Percentiles rank a stretch among this genome's conserved stretches.
Evolutionary conservation across 225 moss, liverwort and hornwort species (phyloP).

Genomic region (Asterella californica): DNA sequence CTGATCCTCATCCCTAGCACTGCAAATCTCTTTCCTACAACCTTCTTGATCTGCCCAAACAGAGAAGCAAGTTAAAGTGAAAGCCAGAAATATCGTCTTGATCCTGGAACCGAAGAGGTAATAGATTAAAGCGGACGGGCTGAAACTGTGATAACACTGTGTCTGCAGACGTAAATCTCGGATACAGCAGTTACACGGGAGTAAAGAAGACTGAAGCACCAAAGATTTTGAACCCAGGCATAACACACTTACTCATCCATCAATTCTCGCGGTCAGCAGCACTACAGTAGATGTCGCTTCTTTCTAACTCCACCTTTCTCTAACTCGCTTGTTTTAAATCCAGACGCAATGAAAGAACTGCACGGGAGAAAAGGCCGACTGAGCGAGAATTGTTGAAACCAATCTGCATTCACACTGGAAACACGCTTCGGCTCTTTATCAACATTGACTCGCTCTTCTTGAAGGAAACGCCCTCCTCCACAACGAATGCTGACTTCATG

Average conservation of each 20-base stretch:
- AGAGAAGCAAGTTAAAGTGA: not conserved
- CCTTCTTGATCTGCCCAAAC: not conserved
- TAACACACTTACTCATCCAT: too few relatives aligned
- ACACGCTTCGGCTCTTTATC: not conserved
- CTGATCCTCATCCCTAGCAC: not conserved
- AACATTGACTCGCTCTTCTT: not conserved
- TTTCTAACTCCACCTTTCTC: not conserved
- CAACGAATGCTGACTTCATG: too few relatives aligned
- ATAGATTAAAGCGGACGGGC: not conserved
- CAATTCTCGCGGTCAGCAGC: too few relatives aligned
- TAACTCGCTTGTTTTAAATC: not conserved
- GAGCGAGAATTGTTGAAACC: not conserved
- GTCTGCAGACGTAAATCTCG: not conserved
- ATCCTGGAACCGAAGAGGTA: not conserved
- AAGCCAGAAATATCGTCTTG: not conserved
- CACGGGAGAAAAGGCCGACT: not conserved
- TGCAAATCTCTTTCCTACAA: not conserved
- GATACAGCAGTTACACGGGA: not conserved
- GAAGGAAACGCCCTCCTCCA: too few relatives aligned
- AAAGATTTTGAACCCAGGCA: not conserved
- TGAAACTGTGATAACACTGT: not conserved
- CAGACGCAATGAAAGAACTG: not conserved
- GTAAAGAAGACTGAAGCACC: not conserved
- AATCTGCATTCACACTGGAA: not conserved
- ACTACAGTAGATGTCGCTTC: too few relatives aligned